Conservation (phyloP, 768 basidiomycete species). For the Tephrocybe sp. region DNA sequence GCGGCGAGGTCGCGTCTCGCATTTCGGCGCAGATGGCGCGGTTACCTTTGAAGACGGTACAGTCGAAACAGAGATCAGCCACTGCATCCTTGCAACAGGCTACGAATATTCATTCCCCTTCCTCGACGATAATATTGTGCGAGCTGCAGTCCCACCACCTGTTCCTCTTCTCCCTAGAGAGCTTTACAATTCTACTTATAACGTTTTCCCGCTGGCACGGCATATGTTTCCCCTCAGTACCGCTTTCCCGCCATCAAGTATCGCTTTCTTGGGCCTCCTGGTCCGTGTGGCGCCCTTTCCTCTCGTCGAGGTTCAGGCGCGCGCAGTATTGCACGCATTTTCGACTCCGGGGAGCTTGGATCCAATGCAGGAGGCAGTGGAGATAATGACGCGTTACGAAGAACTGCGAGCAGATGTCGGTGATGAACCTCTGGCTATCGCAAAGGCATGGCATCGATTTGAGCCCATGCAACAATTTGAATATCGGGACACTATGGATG, state of each 20-base stretch:
- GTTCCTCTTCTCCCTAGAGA: constrained; percentile 46
- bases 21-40: constrained; percentile 38
- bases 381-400: constrained; percentile 48
- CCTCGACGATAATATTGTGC: constrained; percentile 36
- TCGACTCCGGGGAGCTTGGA: constrained; percentile 50
- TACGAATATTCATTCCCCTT: constrained; percentile 68
- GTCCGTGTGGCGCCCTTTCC: constrained; percentile 69
- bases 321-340: constrained; percentile 56
- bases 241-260: constrained; percentile 40
- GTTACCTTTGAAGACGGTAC: constrained; percentile 62
- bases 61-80: constrained; percentile 50
- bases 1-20: constrained; percentile 38
- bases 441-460: constrained; percentile 57
- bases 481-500: constrained; percentile 60
- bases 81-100: constrained; percentile 75
- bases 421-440: constrained; percentile 37
- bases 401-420: constrained; percentile 32
- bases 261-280: constrained; percentile 68
- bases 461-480: constrained; percentile 55
- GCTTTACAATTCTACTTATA: constrained; percentile 62
- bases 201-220: constrained; percentile 69
- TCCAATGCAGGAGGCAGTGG: constrained; percentile 41
- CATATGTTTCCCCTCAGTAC: constrained; percentile 65
- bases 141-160: constrained; percentile 35
- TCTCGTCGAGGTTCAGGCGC: constrained; percentile 74